Evolutionary conservation across 2,329 filamentous ascomycete genomes (phyloP).

Genomic region (Aulographum hederae): DNA sequence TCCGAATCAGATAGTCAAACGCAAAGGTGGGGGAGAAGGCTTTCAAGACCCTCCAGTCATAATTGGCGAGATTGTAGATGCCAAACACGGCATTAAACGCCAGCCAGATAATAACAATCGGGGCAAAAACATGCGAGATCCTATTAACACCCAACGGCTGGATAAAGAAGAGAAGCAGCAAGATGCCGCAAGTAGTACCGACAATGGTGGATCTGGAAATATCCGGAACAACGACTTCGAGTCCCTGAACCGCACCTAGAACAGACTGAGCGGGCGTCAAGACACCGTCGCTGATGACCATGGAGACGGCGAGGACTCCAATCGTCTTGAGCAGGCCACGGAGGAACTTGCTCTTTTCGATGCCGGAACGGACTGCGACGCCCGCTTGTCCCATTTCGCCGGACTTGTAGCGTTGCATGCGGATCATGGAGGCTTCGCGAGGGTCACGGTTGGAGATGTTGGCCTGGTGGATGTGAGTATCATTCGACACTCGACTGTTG

Average conservation of each 20-base stretch:
- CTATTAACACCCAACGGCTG: constrained; percentile 47
- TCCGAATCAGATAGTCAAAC: constrained; percentile 40
- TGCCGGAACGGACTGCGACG: constrained; percentile 32
- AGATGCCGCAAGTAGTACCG: constrained; percentile 44
- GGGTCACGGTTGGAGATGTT: constrained; percentile 44
- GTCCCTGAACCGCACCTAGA: constrained; percentile 46
- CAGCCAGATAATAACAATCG: constrained; percentile 50
- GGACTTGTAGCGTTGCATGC: constrained; percentile 40
- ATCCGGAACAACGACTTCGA: constrained; percentile 36
- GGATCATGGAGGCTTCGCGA: constrained; percentile 33
- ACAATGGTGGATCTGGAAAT: constrained; percentile 40
- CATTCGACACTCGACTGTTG: neutral
- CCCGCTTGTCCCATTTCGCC: constrained; percentile 35
- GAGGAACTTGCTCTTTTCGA: constrained; percentile 37
- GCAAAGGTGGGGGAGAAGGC: constrained; percentile 39
- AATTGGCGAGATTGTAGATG: constrained; percentile 35
- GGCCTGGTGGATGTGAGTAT: constrained; percentile 18
- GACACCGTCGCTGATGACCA: constrained; percentile 50
- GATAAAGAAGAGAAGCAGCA: constrained; percentile 43
- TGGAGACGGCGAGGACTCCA: constrained; percentile 46
- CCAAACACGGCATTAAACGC: constrained; percentile 43
- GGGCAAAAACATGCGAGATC: constrained; percentile 43
- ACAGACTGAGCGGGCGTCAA: constrained; percentile 54
- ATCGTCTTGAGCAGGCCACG: constrained; percentile 39
- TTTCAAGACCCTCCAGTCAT: constrained; percentile 30